Evolutionary conservation across 805 yeast species (phyloP).

Genomic region (Dipodascus geniculatus): DNA sequence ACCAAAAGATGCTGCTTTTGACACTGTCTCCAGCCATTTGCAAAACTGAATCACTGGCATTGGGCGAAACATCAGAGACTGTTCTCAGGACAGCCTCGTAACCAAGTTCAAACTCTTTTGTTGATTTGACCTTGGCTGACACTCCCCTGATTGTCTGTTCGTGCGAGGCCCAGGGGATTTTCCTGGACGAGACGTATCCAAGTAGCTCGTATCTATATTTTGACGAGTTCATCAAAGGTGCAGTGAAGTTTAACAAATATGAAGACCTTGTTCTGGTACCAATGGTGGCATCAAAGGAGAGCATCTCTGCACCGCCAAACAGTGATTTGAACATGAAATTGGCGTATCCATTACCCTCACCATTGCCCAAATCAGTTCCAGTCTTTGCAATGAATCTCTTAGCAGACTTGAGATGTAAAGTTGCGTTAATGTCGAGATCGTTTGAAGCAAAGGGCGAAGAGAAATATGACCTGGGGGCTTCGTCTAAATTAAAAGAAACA

Average conservation of each 20-base stretch:
- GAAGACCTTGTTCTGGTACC: constrained; percentile 52
- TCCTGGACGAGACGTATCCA: constrained; percentile 39
- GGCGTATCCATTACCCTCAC: constrained; percentile 91
- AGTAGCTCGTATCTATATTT: constrained; percentile 44
- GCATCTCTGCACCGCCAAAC: constrained; percentile 58
- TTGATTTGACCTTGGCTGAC: constrained; percentile 25
- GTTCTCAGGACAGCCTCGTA: constrained; percentile 48
- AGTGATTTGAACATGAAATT: constrained; percentile 54
- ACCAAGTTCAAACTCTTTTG: constrained; percentile 34
- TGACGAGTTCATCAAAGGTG: constrained; percentile 37
- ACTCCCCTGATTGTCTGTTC: constrained; percentile 40
- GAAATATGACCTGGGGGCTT: constrained; percentile 6
- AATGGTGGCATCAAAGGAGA: constrained; percentile 43
- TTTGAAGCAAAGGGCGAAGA: constrained; percentile 7
- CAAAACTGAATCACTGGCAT: constrained; percentile 46
- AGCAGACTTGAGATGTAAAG: constrained; percentile 15
- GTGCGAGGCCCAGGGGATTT: constrained; percentile 40
- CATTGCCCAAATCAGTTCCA: constrained; percentile 93
- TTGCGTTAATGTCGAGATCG: constrained; percentile 14
- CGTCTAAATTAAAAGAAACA: constrained; percentile 18
- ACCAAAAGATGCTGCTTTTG: constrained; percentile 42
- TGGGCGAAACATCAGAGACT: constrained; percentile 32
- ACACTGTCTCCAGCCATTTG: constrained; percentile 48
- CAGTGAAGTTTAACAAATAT: constrained; percentile 38
- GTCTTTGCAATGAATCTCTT: constrained; percentile 74